Percentiles rank a stretch among this genome's conserved stretches.
phyloP scores from a whole-genome alignment of 139 green algal genomes.

The Ostreobium quekettii region DNA sequence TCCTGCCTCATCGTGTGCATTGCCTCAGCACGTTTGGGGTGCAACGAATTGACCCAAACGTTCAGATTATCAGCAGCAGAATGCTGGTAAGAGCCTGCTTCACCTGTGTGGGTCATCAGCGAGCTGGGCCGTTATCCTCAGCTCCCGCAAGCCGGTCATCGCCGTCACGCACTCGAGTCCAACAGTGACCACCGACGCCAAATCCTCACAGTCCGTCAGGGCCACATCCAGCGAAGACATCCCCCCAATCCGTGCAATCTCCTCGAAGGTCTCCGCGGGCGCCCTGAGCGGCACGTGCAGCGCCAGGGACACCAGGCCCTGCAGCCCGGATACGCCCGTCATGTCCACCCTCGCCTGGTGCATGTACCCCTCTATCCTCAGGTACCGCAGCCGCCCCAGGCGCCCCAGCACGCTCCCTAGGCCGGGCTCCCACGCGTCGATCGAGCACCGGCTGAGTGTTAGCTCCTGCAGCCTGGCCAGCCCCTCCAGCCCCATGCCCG shows the following conservation, averaged over 20 bases:
- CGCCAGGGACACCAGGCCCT: neutral
- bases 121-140: conserved; percentile 10
- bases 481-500: neutral
- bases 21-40: too few relatives aligned
- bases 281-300: neutral
- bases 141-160: neutral
- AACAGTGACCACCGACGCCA: neutral
- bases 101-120: too few relatives aligned
- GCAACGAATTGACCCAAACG: too few relatives aligned
- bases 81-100: too few relatives aligned
- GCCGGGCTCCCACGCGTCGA: conserved; percentile 9
- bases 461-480: neutral
- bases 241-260: neutral
- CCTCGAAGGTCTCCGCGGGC: neutral
- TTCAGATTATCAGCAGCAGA: too few relatives aligned
- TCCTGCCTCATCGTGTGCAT: too few relatives aligned
- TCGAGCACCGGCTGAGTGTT: neutral
- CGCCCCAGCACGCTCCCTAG: neutral
- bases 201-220: neutral
- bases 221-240: conserved; percentile 8
- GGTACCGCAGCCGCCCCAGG: neutral
- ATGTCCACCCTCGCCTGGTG: neutral
- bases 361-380: neutral
- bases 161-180: neutral
- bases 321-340: neutral